A percentile compares a stretch with the other conserved stretches of the same genome.
Evolutionary conservation across 2,329 filamentous ascomycete species (phyloP).

Genomic region (Cercospora sp.): DNA sequence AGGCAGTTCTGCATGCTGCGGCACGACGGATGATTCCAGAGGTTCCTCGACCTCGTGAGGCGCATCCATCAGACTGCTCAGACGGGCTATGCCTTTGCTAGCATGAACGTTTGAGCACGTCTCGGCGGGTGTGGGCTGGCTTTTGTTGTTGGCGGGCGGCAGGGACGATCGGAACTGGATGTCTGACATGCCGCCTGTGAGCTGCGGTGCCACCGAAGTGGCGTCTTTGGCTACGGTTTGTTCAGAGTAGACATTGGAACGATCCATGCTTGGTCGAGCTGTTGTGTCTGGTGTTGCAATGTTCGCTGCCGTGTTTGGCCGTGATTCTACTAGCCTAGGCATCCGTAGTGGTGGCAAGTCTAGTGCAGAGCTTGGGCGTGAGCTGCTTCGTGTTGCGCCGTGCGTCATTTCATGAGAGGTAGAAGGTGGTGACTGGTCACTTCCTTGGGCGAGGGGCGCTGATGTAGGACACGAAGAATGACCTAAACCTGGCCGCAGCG

Average conservation of each 20-base stretch:
- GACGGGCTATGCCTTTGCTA: conserved; percentile 17
- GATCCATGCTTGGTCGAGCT: neutral
- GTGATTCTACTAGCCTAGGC: conserved; percentile 8
- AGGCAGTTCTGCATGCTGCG: neutral
- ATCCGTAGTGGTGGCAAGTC: conserved; percentile 12
- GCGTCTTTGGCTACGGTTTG: neutral
- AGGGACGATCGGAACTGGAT: neutral
- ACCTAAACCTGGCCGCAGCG: neutral
- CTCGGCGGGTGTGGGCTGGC: neutral
- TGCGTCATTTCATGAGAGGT: neutral
- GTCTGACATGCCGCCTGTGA: neutral
- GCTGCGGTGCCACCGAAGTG: neutral
- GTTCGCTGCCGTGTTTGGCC: neutral
- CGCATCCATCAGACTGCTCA: conserved; percentile 31
- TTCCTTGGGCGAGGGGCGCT: neutral
- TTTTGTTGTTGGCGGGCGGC: neutral
- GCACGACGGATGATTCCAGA: conserved; percentile 11
- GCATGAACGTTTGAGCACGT: neutral
- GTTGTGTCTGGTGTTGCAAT: neutral
- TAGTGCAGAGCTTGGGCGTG: conserved; percentile 19
- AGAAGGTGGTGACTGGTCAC: neutral
- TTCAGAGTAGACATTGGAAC: neutral
- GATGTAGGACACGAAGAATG: neutral
- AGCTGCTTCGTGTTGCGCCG: neutral
- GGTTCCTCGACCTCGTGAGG: conserved; percentile 32